Percentiles rank a stretch among this genome's conserved stretches.
Conservation (phyloP, 116 monocot genomes). For the Iris pallida region DNA sequence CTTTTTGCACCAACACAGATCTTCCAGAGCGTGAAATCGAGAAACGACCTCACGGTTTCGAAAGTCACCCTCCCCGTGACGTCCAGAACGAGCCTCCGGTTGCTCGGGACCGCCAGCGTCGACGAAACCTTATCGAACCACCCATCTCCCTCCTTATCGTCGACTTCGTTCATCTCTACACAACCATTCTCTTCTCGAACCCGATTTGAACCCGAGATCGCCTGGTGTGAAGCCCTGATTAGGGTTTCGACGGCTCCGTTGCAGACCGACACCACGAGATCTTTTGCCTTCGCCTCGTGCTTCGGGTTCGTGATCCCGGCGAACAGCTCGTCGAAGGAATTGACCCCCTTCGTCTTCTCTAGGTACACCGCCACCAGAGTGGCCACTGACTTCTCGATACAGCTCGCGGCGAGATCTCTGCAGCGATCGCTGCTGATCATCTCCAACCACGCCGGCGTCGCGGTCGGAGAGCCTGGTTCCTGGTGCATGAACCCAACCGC, state of each 20-base stretch:
- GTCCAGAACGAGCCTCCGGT: slow-evolving; percentile 63
- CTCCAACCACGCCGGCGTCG: slow-evolving; percentile 31
- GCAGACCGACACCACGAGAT: slow-evolving; percentile 56
- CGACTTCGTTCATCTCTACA: no score
- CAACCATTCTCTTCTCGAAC: neutral
- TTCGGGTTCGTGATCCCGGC: slow-evolving; percentile 54
- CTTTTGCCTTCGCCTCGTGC: slow-evolving; percentile 65
- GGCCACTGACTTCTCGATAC: slow-evolving; percentile 53
- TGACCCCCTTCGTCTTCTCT: slow-evolving; percentile 51
- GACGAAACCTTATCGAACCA: slow-evolving; percentile 52
- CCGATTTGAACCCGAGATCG: slow-evolving; percentile 17
- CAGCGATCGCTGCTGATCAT: slow-evolving; percentile 27
- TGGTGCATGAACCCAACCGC: slow-evolving; percentile 53
- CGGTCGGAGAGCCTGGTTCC: slow-evolving; percentile 7
- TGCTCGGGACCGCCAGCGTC: slow-evolving; percentile 46
- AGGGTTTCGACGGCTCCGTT: slow-evolving; percentile 75
- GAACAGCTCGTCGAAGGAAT: slow-evolving; percentile 46
- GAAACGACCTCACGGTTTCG: slow-evolving; percentile 72
- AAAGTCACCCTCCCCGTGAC: slow-evolving; percentile 77
- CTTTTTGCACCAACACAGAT: slow-evolving; percentile 41
- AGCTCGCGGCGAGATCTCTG: slow-evolving; percentile 48
- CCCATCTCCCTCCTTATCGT: slow-evolving; percentile 9
- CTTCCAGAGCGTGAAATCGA: slow-evolving; percentile 48
- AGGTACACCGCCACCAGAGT: slow-evolving; percentile 69
- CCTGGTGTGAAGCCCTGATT: slow-evolving; percentile 55